Conservation (phyloP, 129 eudicot species). For the Saposhnikovia divaricata region DNA sequence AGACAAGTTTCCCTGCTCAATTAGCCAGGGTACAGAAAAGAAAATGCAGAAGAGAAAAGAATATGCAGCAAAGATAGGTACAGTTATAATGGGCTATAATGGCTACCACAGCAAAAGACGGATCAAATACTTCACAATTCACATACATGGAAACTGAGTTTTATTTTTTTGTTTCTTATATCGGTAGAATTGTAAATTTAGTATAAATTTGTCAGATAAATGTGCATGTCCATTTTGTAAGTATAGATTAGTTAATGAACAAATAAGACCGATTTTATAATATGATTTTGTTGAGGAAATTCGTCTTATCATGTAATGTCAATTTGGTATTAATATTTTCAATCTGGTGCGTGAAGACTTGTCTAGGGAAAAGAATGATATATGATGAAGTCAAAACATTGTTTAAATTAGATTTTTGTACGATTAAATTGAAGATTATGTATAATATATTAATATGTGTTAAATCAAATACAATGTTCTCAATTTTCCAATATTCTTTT, state of each 20-base stretch:
- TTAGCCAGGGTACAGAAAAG: neutral
- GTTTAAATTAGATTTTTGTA: too few species aligned
- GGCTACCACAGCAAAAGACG: neutral
- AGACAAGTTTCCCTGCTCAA: constrained; percentile 2
- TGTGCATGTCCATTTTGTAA: neutral
- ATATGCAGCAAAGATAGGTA: neutral
- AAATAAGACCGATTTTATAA: neutral
- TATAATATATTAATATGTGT: too few species aligned
- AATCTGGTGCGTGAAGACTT: too few species aligned
- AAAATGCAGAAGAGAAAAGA: neutral
- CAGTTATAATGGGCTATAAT: neutral
- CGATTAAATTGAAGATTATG: too few species aligned
- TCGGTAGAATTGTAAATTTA: neutral
- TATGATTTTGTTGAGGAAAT: neutral
- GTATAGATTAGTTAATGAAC: neutral
- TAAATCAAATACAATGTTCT: too few species aligned
- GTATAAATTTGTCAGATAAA: neutral
- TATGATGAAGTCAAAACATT: too few species aligned
- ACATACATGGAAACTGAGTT: neutral
- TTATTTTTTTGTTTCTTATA: neutral
- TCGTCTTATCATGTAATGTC: too few species aligned
- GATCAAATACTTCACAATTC: neutral
- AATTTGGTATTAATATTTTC: too few species aligned
- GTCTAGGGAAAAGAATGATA: too few species aligned
- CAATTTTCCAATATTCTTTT: too few species aligned